These are phyloP conservation scores for Oldenlandia corymbosa DNA, from an alignment of 257 asterid genomes.

Conservation along the genomic window DNA sequence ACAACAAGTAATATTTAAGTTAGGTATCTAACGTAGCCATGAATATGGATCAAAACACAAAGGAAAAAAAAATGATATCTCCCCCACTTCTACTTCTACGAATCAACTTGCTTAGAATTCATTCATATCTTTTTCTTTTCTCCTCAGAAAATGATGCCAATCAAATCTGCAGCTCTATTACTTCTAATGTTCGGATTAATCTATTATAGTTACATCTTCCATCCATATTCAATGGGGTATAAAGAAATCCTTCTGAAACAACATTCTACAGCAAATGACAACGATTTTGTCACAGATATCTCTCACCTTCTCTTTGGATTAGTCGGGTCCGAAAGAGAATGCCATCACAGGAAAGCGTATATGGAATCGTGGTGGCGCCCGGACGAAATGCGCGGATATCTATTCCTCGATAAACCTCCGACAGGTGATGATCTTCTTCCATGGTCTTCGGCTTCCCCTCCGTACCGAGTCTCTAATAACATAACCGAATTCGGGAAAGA, in stretches of 20 bases:
- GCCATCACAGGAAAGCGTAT: conserved; percentile 41
- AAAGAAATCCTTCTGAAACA: background rate
- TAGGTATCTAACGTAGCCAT: no score
- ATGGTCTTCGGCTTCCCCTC: conserved; percentile 54
- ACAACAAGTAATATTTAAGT: no score
- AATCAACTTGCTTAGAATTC: no score
- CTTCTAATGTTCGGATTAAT: background rate
- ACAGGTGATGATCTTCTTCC: conserved; percentile 33
- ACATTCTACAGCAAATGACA: no score
- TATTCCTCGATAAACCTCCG: conserved; percentile 46
- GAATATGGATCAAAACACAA: no score
- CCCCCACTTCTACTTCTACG: no score
- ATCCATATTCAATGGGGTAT: background rate
- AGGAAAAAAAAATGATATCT: no score
- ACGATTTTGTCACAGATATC: conserved; percentile 24
- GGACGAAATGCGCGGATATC: conserved; percentile 38
- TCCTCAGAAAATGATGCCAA: background rate
- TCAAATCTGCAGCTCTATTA: background rate
- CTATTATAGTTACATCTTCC: background rate
- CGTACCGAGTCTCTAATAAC: conserved; percentile 39
- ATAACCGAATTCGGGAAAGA: conserved; percentile 21
- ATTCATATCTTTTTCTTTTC: background rate
- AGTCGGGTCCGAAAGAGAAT: conserved; percentile 43
- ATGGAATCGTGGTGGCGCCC: conserved; percentile 77
- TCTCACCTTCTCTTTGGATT: conserved; percentile 52